Base-by-base conservation (phyloP, 331 rosid species). In the Prunus yedoensis region DNA sequence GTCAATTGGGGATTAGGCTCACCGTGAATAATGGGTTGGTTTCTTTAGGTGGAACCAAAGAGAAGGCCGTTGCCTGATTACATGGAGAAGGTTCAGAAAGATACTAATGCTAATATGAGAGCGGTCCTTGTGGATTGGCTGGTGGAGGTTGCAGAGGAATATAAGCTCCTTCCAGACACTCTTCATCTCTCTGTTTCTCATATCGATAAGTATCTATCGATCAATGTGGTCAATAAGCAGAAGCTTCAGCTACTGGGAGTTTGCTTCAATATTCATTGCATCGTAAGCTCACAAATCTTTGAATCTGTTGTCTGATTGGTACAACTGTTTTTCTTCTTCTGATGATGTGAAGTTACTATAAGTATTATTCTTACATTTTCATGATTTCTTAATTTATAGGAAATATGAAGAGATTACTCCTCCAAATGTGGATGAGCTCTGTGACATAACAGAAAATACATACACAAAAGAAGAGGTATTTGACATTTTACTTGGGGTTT, bases 121-220 rank as follows among this genome's bases (percentile, higher is more conserved):
- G 86, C 84, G 10, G 66, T 85, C 11, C 65, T 85, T 80, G 86
- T 85, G 46, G 89, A 85, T 82, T 85, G 89, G 89, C 49, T 85
- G 77, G 84, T 79, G 9, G 89, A 85, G 68, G 83, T 85, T 73
- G 80, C 89, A 0, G 89, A 85, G 59, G 89, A 85, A 13, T 85
- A 79, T 74, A 85, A 82, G 47, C 83, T 82, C 14, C 38, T 77
- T 56, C 69, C 84, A 0, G 86, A 85, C 21, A 69, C 86, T 30
- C 70, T 82, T 23, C 66, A 67, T 60, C 71, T 85, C 13, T 79
- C 84, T 4, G 71, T 85, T 76, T 73, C 83, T 4, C 77, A 79
- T 41, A 56, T 85, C 14, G 89, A 85, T 65, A 72, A 72, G 21
- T 85, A 20, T 59, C 38, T 85, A 14, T 85, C 86, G 0, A 38